These are phyloP conservation scores for Candida palmyrensis DNA, from an alignment of 805 yeast genomes.

Conservation along the genomic window DNA sequence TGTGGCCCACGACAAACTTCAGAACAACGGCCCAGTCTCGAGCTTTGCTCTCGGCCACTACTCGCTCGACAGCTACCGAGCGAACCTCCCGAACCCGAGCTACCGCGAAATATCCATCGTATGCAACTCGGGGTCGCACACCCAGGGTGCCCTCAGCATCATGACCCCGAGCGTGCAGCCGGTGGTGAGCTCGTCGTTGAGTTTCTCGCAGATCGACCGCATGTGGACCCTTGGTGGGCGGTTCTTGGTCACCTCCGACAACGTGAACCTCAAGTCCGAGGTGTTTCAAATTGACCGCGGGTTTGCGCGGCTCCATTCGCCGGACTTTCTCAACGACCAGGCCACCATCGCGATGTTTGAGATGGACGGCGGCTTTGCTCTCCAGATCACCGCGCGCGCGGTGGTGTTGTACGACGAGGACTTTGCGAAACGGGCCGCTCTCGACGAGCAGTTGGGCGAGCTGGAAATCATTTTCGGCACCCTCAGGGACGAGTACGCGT, in stretches of 20 bases:
- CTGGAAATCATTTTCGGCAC: slow-evolving; percentile 58
- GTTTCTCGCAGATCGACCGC: slow-evolving; percentile 65
- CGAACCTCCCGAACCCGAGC: slow-evolving; percentile 68
- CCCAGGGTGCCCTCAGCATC: slow-evolving; percentile 51
- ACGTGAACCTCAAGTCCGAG: slow-evolving; percentile 58
- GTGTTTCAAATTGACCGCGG: slow-evolving; percentile 59
- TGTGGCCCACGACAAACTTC: slow-evolving; percentile 45
- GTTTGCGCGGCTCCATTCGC: slow-evolving; percentile 55
- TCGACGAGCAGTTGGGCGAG: slow-evolving; percentile 31
- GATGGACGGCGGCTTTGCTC: slow-evolving; percentile 50
- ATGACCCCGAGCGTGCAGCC: slow-evolving; percentile 71
- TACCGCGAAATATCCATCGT: slow-evolving; percentile 61
- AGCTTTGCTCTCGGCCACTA: slow-evolving; percentile 61
- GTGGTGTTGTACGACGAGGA: slow-evolving; percentile 56
- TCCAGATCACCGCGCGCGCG: slow-evolving; percentile 69
- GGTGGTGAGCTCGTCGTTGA: slow-evolving; percentile 57
- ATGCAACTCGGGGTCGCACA: slow-evolving; percentile 61
- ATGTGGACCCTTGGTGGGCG: slow-evolving; percentile 69
- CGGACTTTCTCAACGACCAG: slow-evolving; percentile 58
- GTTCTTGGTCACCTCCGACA: slow-evolving; percentile 69
- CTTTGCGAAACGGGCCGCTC: slow-evolving; percentile 48
- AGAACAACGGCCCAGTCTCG: slow-evolving; percentile 70
- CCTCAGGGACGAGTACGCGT: slow-evolving; percentile 56
- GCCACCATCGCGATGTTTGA: slow-evolving; percentile 66
- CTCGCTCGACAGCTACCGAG: slow-evolving; percentile 47